Conservation (phyloP, 495 filamentous ascomycete species). For the Podospora appendiculata region DNA sequence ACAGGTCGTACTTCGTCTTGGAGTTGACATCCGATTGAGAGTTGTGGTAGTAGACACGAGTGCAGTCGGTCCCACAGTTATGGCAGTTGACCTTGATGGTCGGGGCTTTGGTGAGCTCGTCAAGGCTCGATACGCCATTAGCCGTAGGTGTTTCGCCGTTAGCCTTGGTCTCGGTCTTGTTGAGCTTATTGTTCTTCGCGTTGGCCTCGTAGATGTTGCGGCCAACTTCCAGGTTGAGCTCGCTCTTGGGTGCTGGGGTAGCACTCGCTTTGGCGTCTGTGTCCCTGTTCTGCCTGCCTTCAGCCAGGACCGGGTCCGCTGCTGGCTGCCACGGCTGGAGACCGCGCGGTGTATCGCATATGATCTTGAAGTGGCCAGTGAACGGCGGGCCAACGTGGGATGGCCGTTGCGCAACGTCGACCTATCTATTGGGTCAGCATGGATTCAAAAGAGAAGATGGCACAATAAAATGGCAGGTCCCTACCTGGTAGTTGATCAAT, state of each 20-base stretch:
- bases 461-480: background rate
- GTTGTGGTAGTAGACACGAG: slow-evolving; percentile 83
- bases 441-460: background rate
- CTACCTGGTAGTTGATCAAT: slow-evolving; percentile 97
- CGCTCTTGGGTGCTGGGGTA: slow-evolving; percentile 62
- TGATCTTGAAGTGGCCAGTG: slow-evolving; percentile 92
- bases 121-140: slow-evolving; percentile 47
- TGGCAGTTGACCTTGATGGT: slow-evolving; percentile 62
- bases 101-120: slow-evolving; percentile 51
- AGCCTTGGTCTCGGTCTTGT: slow-evolving; percentile 41
- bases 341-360: slow-evolving; percentile 89
- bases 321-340: slow-evolving; percentile 91
- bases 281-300: slow-evolving; percentile 65
- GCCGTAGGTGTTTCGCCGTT: slow-evolving; percentile 64
- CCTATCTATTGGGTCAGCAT: slow-evolving; percentile 45
- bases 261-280: slow-evolving; percentile 62
- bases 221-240: slow-evolving; percentile 80
- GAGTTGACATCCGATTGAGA: slow-evolving; percentile 48
- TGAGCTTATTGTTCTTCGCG: slow-evolving; percentile 73
- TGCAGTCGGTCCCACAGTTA: slow-evolving; percentile 89
- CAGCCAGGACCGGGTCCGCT: slow-evolving; percentile 56
- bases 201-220: slow-evolving; percentile 93
- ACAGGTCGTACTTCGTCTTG: slow-evolving; percentile 73
- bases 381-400: slow-evolving; percentile 95
- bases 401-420: slow-evolving; percentile 89